Base-by-base conservation (phyloP, 306 rosid genomes). In the Malus domestica region DNA sequence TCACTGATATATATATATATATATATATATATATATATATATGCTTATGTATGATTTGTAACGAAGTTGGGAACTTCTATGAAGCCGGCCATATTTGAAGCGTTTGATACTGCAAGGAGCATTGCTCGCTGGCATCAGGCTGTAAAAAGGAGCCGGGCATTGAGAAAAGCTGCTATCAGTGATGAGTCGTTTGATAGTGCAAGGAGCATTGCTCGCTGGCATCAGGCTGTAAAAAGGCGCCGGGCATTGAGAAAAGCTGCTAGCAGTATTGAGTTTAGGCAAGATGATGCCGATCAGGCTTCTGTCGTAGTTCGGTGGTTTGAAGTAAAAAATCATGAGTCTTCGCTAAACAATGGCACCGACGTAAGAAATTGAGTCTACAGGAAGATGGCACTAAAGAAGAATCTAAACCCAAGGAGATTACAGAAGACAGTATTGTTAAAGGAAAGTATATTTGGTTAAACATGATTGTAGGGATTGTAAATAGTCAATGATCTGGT, bases 21-120 rank as follows among this genome's bases (percentile, higher is more conserved):
- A 32, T 32, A 55, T 3, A 25, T 25, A 25, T 25, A 23, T 23
- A 23, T 23, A 6, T 35, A 9, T 19, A 6, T 35, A 9, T 19
- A 33, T 35, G 62, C 9, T 16, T 25, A 4, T 68, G 55, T 5
- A 8, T 25, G 20, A 8, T 27, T 49, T 25, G 6, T 52, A 9
- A 38, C 25, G 79, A 59, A 82, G 85, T 78, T 82, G 85, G 85
- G 85, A 62, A 61, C 32, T 68, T 60, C 76, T 1, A 67, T 61
- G 14, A 77, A 78, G 54, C 60, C 40, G 46, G 85, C 67, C 20
- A 73, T 82, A 19, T 78, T 82, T 30, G 62, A 73, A 42, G 12
- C 12, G 44, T 40, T 40, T 20, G 75, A 77, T 27, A 49, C 45
- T 4, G 58, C 81, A 81, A 25, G 81, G 16, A 74, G 71, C 1